Base-by-base conservation (phyloP, 306 rosid genomes). In the Quercus wislizeni region DNA sequence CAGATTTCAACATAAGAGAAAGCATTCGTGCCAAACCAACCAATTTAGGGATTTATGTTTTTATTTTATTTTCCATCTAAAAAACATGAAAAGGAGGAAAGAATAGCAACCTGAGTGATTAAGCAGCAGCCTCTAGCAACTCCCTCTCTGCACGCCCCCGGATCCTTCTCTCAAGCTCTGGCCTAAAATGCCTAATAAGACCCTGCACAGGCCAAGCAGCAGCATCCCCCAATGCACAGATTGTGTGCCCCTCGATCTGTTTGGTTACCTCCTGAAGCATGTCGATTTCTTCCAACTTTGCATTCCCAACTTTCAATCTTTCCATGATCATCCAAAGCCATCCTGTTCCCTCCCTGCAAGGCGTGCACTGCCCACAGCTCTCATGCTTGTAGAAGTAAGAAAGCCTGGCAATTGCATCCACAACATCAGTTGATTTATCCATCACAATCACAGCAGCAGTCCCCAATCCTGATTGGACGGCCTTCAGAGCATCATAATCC, bases 181-280 rank as follows among this genome's bases (percentile, higher is more conserved):
- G 99, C 87, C 99, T 91, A 85, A 95, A 95, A 85, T 95, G 97
- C 91, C 94, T 86, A 73, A 95, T 95, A 80, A 95, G 97, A 78
- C 99, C 99, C 86, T 95, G 99, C 87, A 95, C 99, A 9, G 99
- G 99, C 99, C 99, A 95, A 64, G 99, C 99, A 74, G 99, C 99
- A 84, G 99, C 99, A 80, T 93, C 99, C 51, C 99, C 99, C 84
- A 95, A 83, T 62, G 99, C 99, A 73, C 97, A 93, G 73, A 96
- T 96, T 55, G 98, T 96, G 90, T 96, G 99, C 76, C 98, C 97
- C 86, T 93, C 99, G 63, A 96, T 96, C 91, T 96, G 97, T 87
- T 93, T 96, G 79, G 97, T 93, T 85, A 96, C 84, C 91, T 96
- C 98, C 81, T 96, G 99, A 78, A 96, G 97, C 99, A 96, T 93